Percentiles rank a stretch among this genome's conserved stretches.
Conservation (phyloP, 257 asterid species). For the Solanum ahanhuiri region DNA sequence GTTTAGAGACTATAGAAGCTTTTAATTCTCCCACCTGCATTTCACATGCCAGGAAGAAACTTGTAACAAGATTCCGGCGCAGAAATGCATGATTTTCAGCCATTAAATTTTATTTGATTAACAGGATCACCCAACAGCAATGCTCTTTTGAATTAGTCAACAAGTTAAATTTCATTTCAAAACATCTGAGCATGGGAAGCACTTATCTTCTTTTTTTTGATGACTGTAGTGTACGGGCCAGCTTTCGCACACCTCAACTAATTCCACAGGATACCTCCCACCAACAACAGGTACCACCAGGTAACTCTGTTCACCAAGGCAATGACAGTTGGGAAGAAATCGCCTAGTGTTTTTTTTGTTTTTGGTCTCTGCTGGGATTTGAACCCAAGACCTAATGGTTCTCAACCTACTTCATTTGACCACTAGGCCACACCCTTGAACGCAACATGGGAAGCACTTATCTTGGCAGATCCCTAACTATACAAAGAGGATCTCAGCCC, state of each 20-base stretch:
- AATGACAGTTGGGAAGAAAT: neutral
- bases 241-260: neutral
- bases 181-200: neutral
- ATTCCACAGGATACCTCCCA: neutral
- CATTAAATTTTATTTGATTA: neutral
- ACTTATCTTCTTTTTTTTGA: neutral
- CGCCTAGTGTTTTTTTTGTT: neutral
- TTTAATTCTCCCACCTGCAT: neutral
- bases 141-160: neutral
- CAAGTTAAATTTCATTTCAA: neutral
- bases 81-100: neutral
- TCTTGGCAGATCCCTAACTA: neutral
- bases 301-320: neutral
- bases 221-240: neutral
- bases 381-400: neutral
- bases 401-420: neutral
- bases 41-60: neutral
- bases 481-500: neutral
- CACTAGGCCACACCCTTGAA: neutral
- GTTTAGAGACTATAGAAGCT: neutral
- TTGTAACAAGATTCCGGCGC: neutral
- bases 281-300: neutral
- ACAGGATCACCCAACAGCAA: neutral
- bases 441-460: neutral
- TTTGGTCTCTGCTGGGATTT: neutral